Evolutionary conservation across 169 alveolate genomes (phyloP), one percentile per base, ranked within the genome.

Genomic region (Plasmodium malariae): DNA sequence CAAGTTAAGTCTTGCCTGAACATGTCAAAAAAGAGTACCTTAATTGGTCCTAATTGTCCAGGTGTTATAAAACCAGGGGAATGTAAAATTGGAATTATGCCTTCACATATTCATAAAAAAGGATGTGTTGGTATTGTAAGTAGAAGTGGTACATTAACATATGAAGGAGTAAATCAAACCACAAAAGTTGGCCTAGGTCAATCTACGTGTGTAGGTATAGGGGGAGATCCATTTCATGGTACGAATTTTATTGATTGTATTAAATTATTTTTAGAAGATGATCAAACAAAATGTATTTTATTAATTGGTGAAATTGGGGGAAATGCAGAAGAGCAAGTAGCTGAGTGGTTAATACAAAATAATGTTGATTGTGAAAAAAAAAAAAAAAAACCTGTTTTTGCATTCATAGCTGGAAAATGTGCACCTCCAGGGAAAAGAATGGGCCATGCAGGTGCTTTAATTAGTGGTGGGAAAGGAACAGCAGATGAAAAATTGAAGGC

Each of bases 251-350:
- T 97, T 72, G 99, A 98, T 93, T 98, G 97, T 65, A 92, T 98
- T 43, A 98, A 97, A 93, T 94, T 96, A 54, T 98, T 98, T 91
- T 95, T 97, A 37, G 94, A 94, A 28, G 99, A 97, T 76, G 99
- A 98, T 17, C 97, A 98, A 91, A 98, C 99, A 40, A 93, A 97
- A 88, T 98, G 99, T 93, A 88, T 40, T 63, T 71, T 98, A 86
- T 90, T 98, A 95, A 98, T 98, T 83, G 99, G 99, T 40, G 99
- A 98, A 93, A 98, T 98, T 54, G 99, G 99, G 12, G 99, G 99
- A 17, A 96, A 94, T 45, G 99, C 99, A 26, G 99, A 98, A 93
- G 99, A 98, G 92, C 98, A 97, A 62, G 98, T 98, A 17, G 99
- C 99, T 40, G 99, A 95, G 71, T 98, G 99, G 99, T 85, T 98